Percentiles rank a stretch among this genome's conserved stretches.
These are phyloP conservation scores for Dictyostelium citrinum DNA, from an alignment of 78 protist genomes.

Conservation along the genomic window DNA sequence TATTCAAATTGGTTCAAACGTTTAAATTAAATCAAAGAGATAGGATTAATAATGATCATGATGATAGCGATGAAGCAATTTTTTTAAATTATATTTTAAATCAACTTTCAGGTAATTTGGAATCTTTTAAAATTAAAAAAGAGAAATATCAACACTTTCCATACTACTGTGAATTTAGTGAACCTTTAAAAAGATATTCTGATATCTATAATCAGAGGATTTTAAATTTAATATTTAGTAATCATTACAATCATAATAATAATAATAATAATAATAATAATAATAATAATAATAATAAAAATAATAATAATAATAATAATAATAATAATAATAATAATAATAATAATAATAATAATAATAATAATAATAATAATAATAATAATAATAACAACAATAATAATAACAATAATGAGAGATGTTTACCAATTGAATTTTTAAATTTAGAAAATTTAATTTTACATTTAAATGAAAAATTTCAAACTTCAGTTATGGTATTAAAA, in stretches of 20 bases:
- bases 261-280: background rate
- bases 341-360: background rate
- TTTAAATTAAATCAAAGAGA: background rate
- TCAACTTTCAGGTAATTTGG: background rate
- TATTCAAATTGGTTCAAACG: background rate
- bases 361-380: background rate
- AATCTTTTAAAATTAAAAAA: background rate
- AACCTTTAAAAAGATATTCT: conserved; percentile 18
- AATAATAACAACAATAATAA: background rate
- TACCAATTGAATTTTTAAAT: background rate
- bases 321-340: background rate
- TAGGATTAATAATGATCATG: background rate
- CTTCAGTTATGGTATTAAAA: background rate
- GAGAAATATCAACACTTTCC: conserved; percentile 5
- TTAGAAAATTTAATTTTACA: background rate
- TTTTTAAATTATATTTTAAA: background rate
- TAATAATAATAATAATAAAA: background rate
- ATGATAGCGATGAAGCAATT: background rate
- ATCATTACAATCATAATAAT: background rate
- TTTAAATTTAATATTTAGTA: background rate
- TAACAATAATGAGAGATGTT: background rate
- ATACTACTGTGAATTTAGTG: conserved; percentile 5
- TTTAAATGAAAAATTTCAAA: background rate
- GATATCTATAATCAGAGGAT: conserved; percentile 50
- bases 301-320: background rate